Evolutionary conservation across 1,284 basidiomycete genomes (phyloP).

Genomic region (Trametes pubescens): DNA sequence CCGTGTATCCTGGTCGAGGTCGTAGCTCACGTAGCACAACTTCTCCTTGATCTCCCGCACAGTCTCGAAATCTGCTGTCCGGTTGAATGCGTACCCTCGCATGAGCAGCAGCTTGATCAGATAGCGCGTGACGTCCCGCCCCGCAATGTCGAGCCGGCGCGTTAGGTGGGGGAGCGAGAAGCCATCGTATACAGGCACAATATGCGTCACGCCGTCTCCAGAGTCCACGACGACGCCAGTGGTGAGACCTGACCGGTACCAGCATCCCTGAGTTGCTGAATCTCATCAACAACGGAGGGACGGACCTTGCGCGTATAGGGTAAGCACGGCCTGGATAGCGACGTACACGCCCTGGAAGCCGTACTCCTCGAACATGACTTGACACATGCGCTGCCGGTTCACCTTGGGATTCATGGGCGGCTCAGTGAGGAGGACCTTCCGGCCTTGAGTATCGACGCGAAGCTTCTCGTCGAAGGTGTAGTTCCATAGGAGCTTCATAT

Average conservation of each 20-base stretch:
- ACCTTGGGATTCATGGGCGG: constrained; percentile 99
- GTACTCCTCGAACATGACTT: constrained; percentile 99
- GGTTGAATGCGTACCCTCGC: constrained; percentile 99
- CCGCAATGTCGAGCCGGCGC: constrained; percentile 94
- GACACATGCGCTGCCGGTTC: constrained; percentile 94
- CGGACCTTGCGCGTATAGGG: constrained; percentile 96
- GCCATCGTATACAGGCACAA: constrained; percentile 98
- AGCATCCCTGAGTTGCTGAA: constrained; percentile 1
- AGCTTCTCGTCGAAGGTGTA: constrained; percentile 99
- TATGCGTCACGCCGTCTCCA: constrained; percentile 98
- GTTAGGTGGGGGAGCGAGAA: constrained; percentile 96
- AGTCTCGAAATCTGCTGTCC: constrained; percentile 99
- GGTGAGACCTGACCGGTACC: constrained; percentile 76
- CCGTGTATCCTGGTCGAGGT: constrained; percentile 93
- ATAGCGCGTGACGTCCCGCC: constrained; percentile 97
- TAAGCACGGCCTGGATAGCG: constrained; percentile 98
- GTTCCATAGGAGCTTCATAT: constrained; percentile 98
- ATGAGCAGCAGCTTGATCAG: constrained; percentile 98
- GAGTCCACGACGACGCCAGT: constrained; percentile 99
- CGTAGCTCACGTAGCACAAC: constrained; percentile 97
- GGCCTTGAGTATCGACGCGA: constrained; percentile 85
- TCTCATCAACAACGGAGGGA: constrained; percentile 25
- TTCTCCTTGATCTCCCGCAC: constrained; percentile 99
- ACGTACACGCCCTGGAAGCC: constrained; percentile 97
- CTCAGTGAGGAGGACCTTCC: constrained; percentile 95